Evolutionary conservation across 352 stramenopile species (phyloP).

Genomic region (Globisporangium recalcitrans): DNA sequence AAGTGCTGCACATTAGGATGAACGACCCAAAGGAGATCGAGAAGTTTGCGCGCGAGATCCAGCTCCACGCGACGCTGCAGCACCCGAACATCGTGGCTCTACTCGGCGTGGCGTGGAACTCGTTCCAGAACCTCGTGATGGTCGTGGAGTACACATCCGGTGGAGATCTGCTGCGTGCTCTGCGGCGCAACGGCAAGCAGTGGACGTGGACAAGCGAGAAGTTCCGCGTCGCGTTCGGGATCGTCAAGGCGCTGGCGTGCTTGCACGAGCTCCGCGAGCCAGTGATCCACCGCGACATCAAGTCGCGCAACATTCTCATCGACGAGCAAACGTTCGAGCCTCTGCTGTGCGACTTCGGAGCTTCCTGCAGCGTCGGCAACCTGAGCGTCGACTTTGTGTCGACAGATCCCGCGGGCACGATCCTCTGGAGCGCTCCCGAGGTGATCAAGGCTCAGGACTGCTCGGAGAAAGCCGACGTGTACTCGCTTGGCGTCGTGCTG

Average conservation of each 20-base stretch:
- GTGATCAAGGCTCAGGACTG: constrained; percentile 32
- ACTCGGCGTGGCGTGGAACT: constrained; percentile 54
- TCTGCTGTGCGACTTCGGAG: constrained; percentile 44
- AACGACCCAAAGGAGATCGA: constrained; percentile 50
- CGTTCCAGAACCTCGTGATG: constrained; percentile 48
- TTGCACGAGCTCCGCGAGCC: constrained; percentile 35
- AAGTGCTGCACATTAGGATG: constrained; percentile 28
- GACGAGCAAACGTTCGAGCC: constrained; percentile 35
- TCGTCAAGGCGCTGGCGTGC: constrained; percentile 39
- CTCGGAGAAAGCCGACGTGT: constrained; percentile 45
- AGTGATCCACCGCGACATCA: constrained; percentile 50
- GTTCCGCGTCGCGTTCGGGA: constrained; percentile 37
- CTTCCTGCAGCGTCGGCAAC: constrained; percentile 22
- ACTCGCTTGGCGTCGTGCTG: constrained; percentile 51
- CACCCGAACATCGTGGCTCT: constrained; percentile 58
- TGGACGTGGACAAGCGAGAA: constrained; percentile 43
- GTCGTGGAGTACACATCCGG: constrained; percentile 40
- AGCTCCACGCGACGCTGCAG: constrained; percentile 37
- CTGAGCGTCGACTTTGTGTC: constrained; percentile 17
- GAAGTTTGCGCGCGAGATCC: constrained; percentile 49
- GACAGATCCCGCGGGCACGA: constrained; percentile 23
- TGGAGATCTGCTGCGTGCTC: constrained; percentile 29
- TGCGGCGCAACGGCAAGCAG: constrained; percentile 6
- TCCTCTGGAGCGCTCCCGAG: constrained; percentile 47
- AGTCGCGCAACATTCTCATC: constrained; percentile 46